Conservation (phyloP, 2,329 filamentous ascomycete species). For the Microdochium bolleyi region DNA sequence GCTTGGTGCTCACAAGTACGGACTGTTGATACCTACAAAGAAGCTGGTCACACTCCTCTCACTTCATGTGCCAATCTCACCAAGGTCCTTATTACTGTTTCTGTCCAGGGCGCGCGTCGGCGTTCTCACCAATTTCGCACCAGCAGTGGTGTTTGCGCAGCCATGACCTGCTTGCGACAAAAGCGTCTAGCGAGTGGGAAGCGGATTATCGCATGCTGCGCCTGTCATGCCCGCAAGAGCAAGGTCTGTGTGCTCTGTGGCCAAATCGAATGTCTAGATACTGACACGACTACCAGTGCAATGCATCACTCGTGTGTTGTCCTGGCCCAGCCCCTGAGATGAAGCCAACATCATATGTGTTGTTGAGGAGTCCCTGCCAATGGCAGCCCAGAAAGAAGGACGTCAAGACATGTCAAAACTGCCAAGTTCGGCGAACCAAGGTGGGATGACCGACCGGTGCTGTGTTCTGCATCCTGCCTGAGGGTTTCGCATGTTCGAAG, state of each 20-base stretch:
- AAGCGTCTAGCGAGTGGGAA: neutral
- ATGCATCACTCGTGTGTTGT: neutral
- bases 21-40: neutral
- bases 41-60: neutral
- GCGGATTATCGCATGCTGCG: neutral
- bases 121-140: no score
- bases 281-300: neutral
- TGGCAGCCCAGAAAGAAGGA: neutral
- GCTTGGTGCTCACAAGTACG: neutral
- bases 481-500: neutral
- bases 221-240: neutral
- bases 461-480: neutral
- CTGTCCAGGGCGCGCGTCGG: no score
- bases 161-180: neutral
- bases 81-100: no score
- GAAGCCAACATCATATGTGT: neutral
- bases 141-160: neutral
- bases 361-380: neutral
- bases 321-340: neutral
- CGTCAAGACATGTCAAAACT: neutral
- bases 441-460: neutral
- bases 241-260: neutral
- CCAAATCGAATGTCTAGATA: neutral
- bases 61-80: no score
- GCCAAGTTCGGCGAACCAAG: neutral